Conservation (phyloP, 306 rosid genomes). For the Astragalus glycyphyllos region DNA sequence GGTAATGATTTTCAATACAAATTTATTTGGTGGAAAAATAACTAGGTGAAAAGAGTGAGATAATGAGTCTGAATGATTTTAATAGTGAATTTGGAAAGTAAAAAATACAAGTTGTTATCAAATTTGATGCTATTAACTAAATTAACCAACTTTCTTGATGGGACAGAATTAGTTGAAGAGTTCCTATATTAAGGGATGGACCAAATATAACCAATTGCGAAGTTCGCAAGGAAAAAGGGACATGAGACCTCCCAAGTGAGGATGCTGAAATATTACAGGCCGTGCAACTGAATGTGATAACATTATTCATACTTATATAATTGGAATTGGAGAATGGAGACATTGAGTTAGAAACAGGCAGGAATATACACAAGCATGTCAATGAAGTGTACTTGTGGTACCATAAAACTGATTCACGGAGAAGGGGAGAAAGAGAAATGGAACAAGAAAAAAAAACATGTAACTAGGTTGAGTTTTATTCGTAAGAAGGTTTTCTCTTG, state of each 20-base stretch:
- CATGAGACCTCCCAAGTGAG: not conserved
- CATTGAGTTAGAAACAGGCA: constrained; percentile 27
- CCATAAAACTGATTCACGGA: constrained; percentile 25
- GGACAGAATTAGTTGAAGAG: too few relatives aligned
- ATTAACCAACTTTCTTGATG: too few relatives aligned
- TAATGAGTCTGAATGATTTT: too few relatives aligned
- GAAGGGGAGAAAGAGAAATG: not conserved
- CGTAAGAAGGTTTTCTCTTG: constrained; percentile 3
- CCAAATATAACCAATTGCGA: constrained; percentile 20
- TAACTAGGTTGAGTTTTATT: constrained; percentile 2
- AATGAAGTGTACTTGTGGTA: constrained; percentile 13
- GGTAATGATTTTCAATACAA: too few relatives aligned
- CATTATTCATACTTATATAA: constrained; percentile 32
- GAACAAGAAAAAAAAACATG: not conserved
- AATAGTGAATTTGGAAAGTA: too few relatives aligned
- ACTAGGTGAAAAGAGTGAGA: too few relatives aligned
- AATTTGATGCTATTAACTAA: too few relatives aligned
- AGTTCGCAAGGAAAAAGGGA: constrained; percentile 8
- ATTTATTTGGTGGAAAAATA: too few relatives aligned
- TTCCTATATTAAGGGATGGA: not conserved
- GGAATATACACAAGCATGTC: constrained; percentile 22
- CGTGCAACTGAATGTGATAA: constrained; percentile 12
- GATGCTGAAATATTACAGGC: constrained; percentile 27
- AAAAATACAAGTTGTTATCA: too few relatives aligned
- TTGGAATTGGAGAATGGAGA: constrained; percentile 16